Base-by-base conservation (phyloP, 805 yeast genomes). In the Sungouiozyma ichnusensis region DNA sequence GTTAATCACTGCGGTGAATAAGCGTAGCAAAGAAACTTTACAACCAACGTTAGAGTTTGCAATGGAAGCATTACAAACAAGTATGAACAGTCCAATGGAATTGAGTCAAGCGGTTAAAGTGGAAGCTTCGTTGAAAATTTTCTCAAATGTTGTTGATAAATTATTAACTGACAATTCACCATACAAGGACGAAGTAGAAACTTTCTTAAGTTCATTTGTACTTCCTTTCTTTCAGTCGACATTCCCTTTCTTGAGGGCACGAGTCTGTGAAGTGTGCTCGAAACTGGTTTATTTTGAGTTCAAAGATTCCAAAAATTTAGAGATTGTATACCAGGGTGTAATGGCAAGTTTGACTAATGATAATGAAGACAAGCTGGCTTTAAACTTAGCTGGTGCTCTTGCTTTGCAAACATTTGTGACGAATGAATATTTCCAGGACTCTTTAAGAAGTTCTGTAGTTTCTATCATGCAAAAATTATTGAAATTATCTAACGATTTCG, bases 391-490 rank as follows among this genome's bases (percentile, higher is more conserved):
- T 54, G 87, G 90, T 15, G 85, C 96, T 0, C 65, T 86, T 43
- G 92, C 95, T 0, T 67, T 90, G 40, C 96, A 88, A 65, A 77
- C 88, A 1, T 81, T 81, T 52, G 71, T 86, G 39, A 70, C 70
- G 27, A 71, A 77, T 37, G 76, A 75, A 1, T 74, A 73, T 38
- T 85, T 88, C 54, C 76, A 77, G 53, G 81, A 77, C 38, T 80
- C 83, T 1, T 62, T 92, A 20, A 71, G 84, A 1, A 57, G 72
- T 3, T 76, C 81, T 36, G 82, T 90, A 43, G 73, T 88, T 27
- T 84, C 83, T 32, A 77, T 88, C 1, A 85, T 92, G 85, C 85
- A 86, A 48, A 79, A 74, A 49, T 67, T 92, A 44, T 67, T 90
- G 49, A 74, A 72, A 8, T 64, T 90, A 37, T 79, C 94, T 3